A percentile compares a stretch with the other conserved stretches of the same genome.
phyloP scores from a whole-genome alignment of 164 flowering plant species.

The Stephania cephalantha region DNA sequence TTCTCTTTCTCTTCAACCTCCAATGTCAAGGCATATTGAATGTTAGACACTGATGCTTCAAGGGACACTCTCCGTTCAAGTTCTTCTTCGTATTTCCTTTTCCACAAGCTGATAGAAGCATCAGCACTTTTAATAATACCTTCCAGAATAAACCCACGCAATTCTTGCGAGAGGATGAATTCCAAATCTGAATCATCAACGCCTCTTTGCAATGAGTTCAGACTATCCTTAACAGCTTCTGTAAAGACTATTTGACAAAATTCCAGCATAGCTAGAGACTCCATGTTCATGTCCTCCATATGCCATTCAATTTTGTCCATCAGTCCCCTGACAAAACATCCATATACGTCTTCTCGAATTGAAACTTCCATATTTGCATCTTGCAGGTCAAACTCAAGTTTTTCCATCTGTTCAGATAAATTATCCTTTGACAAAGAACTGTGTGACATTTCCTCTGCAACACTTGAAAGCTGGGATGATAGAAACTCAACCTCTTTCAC shows the following conservation, averaged over 20 bases:
- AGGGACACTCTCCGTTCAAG: constrained; percentile 23
- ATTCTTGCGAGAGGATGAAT: constrained; percentile 33
- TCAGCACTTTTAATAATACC: constrained; percentile 41
- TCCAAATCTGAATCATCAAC: constrained; percentile 41
- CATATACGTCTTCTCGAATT: constrained; percentile 44
- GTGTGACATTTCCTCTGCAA: constrained; percentile 30
- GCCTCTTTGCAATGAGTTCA: constrained; percentile 14
- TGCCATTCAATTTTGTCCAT: constrained; percentile 16
- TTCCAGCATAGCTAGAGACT: constrained; percentile 22
- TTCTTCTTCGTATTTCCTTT: constrained; percentile 25
- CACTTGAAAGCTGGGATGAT: constrained; percentile 42
- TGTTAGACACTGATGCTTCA: constrained; percentile 32
- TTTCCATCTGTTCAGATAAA: constrained; percentile 26
- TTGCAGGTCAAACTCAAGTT: constrained; percentile 35
- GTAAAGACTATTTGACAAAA: constrained; percentile 22
- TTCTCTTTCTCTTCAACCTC: constrained; percentile 37
- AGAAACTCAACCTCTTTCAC: constrained; percentile 41
- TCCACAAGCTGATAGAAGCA: constrained; percentile 20
- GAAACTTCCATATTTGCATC: constrained; percentile 38
- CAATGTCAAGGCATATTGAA: constrained; percentile 23
- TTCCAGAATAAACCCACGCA: constrained; percentile 30
- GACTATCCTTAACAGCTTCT: constrained; percentile 27
- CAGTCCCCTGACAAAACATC: constrained; percentile 39
- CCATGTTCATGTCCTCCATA: constrained; percentile 27
- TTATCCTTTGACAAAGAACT: constrained; percentile 39